phyloP scores from a whole-genome alignment of 352 stramenopile species.

The Globisporangium okanoganense region DNA sequence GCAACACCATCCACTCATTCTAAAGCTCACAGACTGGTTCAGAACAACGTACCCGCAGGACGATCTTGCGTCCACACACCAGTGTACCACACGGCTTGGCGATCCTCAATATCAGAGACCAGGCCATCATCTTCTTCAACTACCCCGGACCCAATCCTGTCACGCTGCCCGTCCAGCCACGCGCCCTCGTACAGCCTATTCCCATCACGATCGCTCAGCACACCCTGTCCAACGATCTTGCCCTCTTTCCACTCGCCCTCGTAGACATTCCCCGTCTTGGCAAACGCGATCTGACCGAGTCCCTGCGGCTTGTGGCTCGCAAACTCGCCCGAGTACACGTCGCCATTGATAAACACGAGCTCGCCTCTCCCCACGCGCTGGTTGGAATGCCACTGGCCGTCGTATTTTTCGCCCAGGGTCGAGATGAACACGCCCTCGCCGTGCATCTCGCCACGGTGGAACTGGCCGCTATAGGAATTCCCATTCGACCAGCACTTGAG shows the following conservation, averaged over 20 bases:
- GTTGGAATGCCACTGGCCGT: slow-evolving; percentile 52
- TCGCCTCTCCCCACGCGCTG: slow-evolving; percentile 38
- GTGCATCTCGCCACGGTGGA: slow-evolving; percentile 45
- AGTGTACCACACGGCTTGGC: slow-evolving; percentile 13
- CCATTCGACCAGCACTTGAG: slow-evolving; percentile 52
- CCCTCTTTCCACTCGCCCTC: slow-evolving; percentile 44
- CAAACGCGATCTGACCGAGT: slow-evolving; percentile 26
- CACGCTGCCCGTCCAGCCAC: slow-evolving; percentile 32
- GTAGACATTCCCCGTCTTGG: slow-evolving; percentile 18
- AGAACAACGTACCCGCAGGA: slow-evolving; percentile 17
- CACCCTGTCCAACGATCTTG: slow-evolving; percentile 17
- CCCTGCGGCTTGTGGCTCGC: slow-evolving; percentile 37
- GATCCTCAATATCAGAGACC: background rate
- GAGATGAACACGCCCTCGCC: slow-evolving; percentile 46
- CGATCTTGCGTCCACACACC: slow-evolving; percentile 18
- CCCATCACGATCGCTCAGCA: slow-evolving; percentile 14
- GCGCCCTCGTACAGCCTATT: slow-evolving; percentile 37
- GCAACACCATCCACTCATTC: background rate
- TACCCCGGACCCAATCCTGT: slow-evolving; percentile 21
- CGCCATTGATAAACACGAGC: slow-evolving; percentile 22
- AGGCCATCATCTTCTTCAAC: background rate
- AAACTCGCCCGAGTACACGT: slow-evolving; percentile 46
- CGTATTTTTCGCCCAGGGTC: slow-evolving; percentile 40
- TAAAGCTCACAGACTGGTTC: background rate
- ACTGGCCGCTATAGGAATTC: slow-evolving; percentile 56